Evolutionary conservation across 1,284 basidiomycete genomes (phyloP).

Genomic region (Boletus semigastroideus): DNA sequence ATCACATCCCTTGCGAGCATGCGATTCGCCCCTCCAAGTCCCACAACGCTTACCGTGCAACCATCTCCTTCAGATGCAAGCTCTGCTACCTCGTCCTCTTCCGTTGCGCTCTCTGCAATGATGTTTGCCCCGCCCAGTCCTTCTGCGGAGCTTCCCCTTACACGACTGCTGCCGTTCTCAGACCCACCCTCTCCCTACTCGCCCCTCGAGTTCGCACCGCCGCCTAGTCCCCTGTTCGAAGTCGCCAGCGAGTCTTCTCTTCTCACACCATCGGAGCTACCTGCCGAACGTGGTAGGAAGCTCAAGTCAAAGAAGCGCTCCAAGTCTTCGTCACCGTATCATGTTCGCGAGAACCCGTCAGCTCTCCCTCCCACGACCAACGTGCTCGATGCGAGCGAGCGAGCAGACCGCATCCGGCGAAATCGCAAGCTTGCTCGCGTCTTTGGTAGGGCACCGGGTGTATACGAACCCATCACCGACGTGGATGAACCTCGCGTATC

Average conservation of each 20-base stretch:
- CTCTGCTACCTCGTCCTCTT: constrained; percentile 14
- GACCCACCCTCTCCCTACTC: constrained; percentile 27
- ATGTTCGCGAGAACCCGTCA: constrained; percentile 8
- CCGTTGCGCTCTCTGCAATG: constrained; percentile 27
- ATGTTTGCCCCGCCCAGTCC: constrained; percentile 32
- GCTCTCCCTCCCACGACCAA: constrained; percentile 61
- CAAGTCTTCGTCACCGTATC: constrained; percentile 26
- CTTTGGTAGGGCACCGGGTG: constrained; percentile 65
- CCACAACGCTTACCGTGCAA: constrained; percentile 6
- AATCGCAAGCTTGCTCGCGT: constrained; percentile 77
- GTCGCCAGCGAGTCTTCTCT: constrained; percentile 39
- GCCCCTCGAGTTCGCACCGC: constrained; percentile 31
- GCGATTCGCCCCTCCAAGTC: constrained; percentile 35
- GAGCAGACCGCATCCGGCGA: constrained; percentile 69
- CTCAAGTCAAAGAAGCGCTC: constrained; percentile 25
- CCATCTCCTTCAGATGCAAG: constrained; percentile 8
- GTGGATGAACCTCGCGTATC: constrained; percentile 20
- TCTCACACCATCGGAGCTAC: constrained; percentile 37
- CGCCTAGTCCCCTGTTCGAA: constrained; percentile 22
- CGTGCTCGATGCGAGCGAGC: constrained; percentile 61
- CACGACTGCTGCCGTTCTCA: constrained; percentile 19
- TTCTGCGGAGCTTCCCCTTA: constrained; percentile 2
- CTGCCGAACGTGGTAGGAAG: constrained; percentile 25
- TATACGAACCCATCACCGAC: constrained; percentile 35
- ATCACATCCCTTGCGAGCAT: constrained; percentile 27